A percentile compares a stretch with the other conserved stretches of the same genome.
Conservation (phyloP, 345 rosid species). For the Balakata baccata region DNA sequence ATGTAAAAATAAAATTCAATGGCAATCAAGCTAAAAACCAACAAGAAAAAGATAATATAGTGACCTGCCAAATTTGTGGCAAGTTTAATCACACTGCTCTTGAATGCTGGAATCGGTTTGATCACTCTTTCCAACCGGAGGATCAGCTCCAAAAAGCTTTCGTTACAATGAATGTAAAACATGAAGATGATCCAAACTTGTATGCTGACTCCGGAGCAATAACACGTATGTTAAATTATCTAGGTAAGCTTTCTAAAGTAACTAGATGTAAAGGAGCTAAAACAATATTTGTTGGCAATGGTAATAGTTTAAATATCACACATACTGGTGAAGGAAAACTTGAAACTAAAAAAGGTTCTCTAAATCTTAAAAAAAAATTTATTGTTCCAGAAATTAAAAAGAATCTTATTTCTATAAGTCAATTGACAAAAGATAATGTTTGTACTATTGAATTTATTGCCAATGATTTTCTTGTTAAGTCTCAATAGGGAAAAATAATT, state of each 20-base stretch:
- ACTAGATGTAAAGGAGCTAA: no score
- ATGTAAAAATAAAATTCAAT: no score
- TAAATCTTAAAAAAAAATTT: background rate
- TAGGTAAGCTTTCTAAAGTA: no score
- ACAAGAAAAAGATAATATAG: background rate
- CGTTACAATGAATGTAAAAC: background rate
- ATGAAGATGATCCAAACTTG: background rate
- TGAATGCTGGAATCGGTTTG: background rate
- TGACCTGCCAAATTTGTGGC: background rate
- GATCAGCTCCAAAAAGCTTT: background rate
- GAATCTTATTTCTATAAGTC: background rate
- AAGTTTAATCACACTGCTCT: background rate
- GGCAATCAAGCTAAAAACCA: background rate
- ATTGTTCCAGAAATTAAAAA: no score
- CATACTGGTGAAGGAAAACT: background rate
- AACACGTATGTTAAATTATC: background rate
- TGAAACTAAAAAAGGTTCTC: background rate
- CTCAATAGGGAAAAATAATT: background rate
- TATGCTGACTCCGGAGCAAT: background rate
- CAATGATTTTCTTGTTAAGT: background rate
- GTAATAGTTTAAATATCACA: background rate
- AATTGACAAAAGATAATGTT: background rate
- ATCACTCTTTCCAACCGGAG: background rate
- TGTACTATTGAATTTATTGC: background rate
- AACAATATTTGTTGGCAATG: no score